Conservation (phyloP, 805 yeast genomes). For the Cyberlindnera bimundalis region DNA sequence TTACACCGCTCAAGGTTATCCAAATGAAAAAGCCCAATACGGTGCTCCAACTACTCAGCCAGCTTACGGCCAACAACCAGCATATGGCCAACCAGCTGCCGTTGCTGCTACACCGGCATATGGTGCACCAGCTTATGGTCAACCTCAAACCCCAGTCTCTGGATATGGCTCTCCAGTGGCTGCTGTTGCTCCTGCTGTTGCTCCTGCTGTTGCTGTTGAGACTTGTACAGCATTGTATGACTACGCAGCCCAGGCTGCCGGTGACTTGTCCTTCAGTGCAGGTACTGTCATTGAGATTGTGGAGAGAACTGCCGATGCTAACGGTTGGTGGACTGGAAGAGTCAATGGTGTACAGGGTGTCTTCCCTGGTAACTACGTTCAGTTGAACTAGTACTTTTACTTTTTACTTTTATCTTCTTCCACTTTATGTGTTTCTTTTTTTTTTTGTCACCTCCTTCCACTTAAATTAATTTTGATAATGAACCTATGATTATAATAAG, state of each 20-base stretch:
- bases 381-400: slow-evolving; percentile 39
- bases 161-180: slow-evolving; percentile 24
- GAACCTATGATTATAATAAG: background rate
- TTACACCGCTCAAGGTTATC: slow-evolving; percentile 33
- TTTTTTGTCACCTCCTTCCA: no score
- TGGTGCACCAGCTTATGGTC: slow-evolving; percentile 21
- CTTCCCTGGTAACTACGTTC: slow-evolving; percentile 96
- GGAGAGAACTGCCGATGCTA: slow-evolving; percentile 76
- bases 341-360: slow-evolving; percentile 83
- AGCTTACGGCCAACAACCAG: background rate
- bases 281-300: slow-evolving; percentile 84
- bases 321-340: slow-evolving; percentile 98
- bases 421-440: background rate
- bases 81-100: slow-evolving; percentile 18
- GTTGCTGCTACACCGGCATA: slow-evolving; percentile 23
- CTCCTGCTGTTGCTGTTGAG: slow-evolving; percentile 38
- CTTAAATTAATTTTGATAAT: background rate
- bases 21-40: slow-evolving; percentile 30
- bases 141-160: slow-evolving; percentile 24
- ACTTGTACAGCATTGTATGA: slow-evolving; percentile 90
- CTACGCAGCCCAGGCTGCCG: slow-evolving; percentile 88
- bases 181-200: slow-evolving; percentile 30
- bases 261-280: slow-evolving; percentile 83
- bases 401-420: background rate
- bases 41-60: slow-evolving; percentile 23